These are phyloP conservation scores for Physcia stellaris DNA, from an alignment of 495 filamentous ascomycete genomes.

Conservation along the genomic window DNA sequence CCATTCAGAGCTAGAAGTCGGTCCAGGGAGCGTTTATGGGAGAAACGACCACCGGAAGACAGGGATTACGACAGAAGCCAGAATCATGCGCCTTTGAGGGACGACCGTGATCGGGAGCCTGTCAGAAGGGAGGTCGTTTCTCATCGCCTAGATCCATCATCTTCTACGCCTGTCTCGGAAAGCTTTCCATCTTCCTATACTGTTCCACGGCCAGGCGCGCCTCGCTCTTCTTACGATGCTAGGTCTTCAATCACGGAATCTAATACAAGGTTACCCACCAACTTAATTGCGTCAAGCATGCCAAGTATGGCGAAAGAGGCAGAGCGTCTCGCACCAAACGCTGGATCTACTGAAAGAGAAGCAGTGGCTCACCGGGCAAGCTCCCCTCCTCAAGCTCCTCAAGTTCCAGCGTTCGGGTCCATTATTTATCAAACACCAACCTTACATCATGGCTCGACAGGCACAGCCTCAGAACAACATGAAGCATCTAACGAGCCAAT, in stretches of 20 bases:
- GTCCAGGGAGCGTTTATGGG: constrained; percentile 38
- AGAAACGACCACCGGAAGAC: constrained; percentile 29
- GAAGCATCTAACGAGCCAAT: too few species aligned
- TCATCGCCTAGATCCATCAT: constrained; percentile 6
- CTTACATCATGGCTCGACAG: constrained; percentile 18
- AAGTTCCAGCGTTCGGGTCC: constrained; percentile 72
- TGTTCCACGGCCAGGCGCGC: too few species aligned
- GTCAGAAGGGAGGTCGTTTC: constrained; percentile 31
- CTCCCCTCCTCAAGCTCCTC: constrained; percentile 65
- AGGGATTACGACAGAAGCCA: constrained; percentile 30
- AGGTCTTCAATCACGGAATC: too few species aligned
- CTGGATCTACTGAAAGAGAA: constrained; percentile 25
- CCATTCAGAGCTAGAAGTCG: constrained; percentile 44
- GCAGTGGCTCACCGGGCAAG: constrained; percentile 28
- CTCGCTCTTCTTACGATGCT: too few species aligned
- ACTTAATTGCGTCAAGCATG: too few species aligned
- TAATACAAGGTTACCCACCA: too few species aligned
- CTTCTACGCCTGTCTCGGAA: constrained; percentile 8
- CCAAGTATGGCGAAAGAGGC: constrained; percentile 18
- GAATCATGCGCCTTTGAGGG: too few species aligned
- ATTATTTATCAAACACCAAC: constrained; percentile 21
- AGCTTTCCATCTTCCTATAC: constrained; percentile 1
- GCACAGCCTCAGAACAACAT: too few species aligned
- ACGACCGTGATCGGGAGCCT: constrained; percentile 22
- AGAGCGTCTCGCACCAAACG: constrained; percentile 24